A percentile compares a stretch with the other conserved stretches of the same genome.
These are phyloP conservation scores for Laetiporus sulphureus DNA, from an alignment of 1,284 basidiomycete genomes.

Conservation along the genomic window DNA sequence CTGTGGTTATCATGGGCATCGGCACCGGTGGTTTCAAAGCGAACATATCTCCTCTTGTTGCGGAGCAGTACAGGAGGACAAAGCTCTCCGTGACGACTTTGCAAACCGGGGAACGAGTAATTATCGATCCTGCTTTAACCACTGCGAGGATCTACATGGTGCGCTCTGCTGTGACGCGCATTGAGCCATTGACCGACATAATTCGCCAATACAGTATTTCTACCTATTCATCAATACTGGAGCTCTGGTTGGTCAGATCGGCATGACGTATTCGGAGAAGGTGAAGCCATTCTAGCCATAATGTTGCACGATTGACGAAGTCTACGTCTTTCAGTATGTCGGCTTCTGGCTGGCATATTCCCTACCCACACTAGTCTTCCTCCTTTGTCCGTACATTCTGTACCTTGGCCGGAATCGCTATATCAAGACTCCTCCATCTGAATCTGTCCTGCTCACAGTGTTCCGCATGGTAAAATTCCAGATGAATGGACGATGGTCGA, in stretches of 20 bases:
- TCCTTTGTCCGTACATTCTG: slow-evolving; percentile 69
- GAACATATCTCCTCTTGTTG: slow-evolving; percentile 75
- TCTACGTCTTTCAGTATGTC: slow-evolving; percentile 41
- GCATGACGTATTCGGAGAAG: slow-evolving; percentile 72
- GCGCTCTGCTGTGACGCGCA: too few species aligned
- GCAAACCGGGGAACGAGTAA: slow-evolving; percentile 66
- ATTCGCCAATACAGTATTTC: slow-evolving; percentile 47
- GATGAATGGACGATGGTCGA: slow-evolving; percentile 47
- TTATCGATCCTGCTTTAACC: slow-evolving; percentile 76
- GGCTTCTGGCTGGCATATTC: slow-evolving; percentile 70
- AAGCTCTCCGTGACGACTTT: slow-evolving; percentile 50
- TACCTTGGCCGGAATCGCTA: slow-evolving; percentile 63
- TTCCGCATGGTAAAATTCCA: slow-evolving; percentile 46
- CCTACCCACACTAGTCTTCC: slow-evolving; percentile 63
- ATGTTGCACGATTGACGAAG: neutral
- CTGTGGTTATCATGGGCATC: slow-evolving; percentile 55
- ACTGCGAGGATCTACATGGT: slow-evolving; percentile 70
- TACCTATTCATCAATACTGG: slow-evolving; percentile 80
- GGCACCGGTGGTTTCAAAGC: slow-evolving; percentile 79
- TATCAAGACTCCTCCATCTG: slow-evolving; percentile 60
- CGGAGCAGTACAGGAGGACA: slow-evolving; percentile 65
- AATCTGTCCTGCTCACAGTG: slow-evolving; percentile 63
- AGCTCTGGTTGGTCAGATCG: slow-evolving; percentile 62
- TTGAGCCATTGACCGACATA: too few species aligned
- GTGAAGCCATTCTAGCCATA: slow-evolving; percentile 23